Conservation (phyloP, 2,329 filamentous ascomycete genomes). For the Fusarium buharicum region DNA sequence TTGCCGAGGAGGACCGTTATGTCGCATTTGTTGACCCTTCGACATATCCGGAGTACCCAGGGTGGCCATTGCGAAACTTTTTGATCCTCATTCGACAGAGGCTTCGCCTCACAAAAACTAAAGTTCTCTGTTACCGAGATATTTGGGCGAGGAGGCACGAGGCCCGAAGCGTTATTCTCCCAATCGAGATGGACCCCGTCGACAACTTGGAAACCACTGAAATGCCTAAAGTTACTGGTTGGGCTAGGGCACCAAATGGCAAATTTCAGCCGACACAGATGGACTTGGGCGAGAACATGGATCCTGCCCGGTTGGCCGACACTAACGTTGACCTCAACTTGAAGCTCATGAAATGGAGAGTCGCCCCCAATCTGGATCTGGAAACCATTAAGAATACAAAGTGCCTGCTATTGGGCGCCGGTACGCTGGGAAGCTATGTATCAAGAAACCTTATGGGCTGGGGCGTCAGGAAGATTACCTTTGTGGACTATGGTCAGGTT, state of each 20-base stretch:
- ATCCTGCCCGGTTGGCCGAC: slow-evolving; percentile 86
- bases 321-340: slow-evolving; percentile 96
- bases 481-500: slow-evolving; percentile 91
- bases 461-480: slow-evolving; percentile 95
- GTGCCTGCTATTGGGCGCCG: slow-evolving; percentile 90
- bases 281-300: slow-evolving; percentile 92
- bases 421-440: slow-evolving; percentile 93
- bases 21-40: slow-evolving; percentile 93
- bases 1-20: slow-evolving; percentile 78
- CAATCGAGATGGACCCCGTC: slow-evolving; percentile 65
- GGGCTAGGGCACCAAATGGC: slow-evolving; percentile 84
- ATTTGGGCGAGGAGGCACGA: slow-evolving; percentile 80
- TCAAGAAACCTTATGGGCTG: slow-evolving; percentile 92
- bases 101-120: slow-evolving; percentile 79
- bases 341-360: slow-evolving; percentile 98
- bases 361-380: slow-evolving; percentile 87
- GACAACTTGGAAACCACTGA: slow-evolving; percentile 57
- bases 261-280: slow-evolving; percentile 83
- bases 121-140: slow-evolving; percentile 92
- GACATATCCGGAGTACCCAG: slow-evolving; percentile 85
- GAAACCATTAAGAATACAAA: slow-evolving; percentile 89
- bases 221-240: slow-evolving; percentile 93
- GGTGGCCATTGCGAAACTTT: slow-evolving; percentile 92
- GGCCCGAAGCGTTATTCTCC: slow-evolving; percentile 82
- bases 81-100: slow-evolving; percentile 84